Percentiles rank a stretch among this genome's conserved stretches.
phyloP scores from a whole-genome alignment of 805 yeast genomes.

The Yarrowia sp. region DNA sequence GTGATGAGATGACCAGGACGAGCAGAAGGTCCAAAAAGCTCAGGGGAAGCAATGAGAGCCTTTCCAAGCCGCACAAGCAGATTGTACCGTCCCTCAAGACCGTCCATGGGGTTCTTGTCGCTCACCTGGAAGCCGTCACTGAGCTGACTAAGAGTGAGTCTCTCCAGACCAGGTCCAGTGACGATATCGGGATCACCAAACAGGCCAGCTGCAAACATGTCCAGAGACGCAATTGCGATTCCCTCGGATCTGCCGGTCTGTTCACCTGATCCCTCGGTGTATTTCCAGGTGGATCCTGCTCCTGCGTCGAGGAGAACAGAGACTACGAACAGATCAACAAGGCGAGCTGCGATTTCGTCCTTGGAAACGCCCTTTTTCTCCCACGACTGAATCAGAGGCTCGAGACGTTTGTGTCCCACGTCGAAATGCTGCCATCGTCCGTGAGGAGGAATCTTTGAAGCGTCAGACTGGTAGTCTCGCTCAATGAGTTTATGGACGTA shows the following conservation, averaged over 20 bases:
- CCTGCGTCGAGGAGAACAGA: constrained; percentile 73
- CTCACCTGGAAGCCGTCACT: constrained; percentile 58
- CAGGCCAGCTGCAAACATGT: constrained; percentile 60
- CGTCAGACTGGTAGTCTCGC: constrained; percentile 56
- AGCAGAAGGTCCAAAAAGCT: constrained; percentile 57
- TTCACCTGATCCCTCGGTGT: constrained; percentile 51
- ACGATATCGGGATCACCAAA: constrained; percentile 53
- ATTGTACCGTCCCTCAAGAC: constrained; percentile 61
- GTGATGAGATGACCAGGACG: constrained; percentile 63
- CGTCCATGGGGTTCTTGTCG: constrained; percentile 58
- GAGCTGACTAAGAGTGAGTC: constrained; percentile 52
- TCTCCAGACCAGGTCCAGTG: constrained; percentile 34
- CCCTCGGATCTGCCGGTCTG: constrained; percentile 63
- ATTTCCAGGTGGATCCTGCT: constrained; percentile 67
- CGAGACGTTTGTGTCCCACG: constrained; percentile 59
- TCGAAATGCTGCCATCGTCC: constrained; percentile 74
- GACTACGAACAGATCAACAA: constrained; percentile 64
- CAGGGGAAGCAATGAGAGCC: constrained; percentile 53
- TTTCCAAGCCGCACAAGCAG: constrained; percentile 58
- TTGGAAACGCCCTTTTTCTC: constrained; percentile 47
- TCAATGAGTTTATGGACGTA: constrained; percentile 57
- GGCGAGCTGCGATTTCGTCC: constrained; percentile 59
- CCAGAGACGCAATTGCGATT: constrained; percentile 64
- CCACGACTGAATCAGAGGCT: constrained; percentile 54
- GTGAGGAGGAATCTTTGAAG: constrained; percentile 63